Conservation (phyloP, 345 rosid species). For the Hibiscus trionum region DNA sequence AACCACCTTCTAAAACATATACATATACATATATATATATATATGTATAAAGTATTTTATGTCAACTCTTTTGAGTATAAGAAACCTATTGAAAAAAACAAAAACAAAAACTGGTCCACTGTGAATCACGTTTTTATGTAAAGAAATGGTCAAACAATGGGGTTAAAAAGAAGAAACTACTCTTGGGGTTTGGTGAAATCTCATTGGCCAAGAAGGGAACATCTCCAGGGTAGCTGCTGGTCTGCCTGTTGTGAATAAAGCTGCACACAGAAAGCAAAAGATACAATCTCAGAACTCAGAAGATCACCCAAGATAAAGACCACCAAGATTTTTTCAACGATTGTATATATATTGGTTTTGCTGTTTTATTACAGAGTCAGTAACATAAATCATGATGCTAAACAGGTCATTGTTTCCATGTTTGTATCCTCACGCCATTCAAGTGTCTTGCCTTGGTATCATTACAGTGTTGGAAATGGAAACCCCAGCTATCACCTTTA, state of each 20-base stretch:
- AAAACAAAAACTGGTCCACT: not conserved
- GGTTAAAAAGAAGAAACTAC: constrained; percentile 39
- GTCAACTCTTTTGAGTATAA: not conserved
- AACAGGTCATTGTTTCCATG: constrained; percentile 39
- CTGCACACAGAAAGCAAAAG: constrained; percentile 40
- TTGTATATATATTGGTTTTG: not conserved
- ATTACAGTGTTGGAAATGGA: constrained; percentile 53
- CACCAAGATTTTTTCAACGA: constrained; percentile 7
- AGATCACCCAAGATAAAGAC: constrained; percentile 15
- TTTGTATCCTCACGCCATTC: constrained; percentile 70
- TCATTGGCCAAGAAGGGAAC: constrained; percentile 99
- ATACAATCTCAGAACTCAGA: constrained; percentile 8
- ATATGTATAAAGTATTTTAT: not conserved
- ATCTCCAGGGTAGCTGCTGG: constrained; percentile 98
- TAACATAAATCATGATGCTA: constrained; percentile 16
- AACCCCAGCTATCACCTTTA: too few relatives aligned
- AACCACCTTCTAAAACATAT: not conserved
- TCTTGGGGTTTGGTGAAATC: constrained; percentile 86
- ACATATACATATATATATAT: not conserved
- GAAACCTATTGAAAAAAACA: not conserved
- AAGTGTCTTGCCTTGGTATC: constrained; percentile 45
- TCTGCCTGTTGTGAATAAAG: constrained; percentile 61
- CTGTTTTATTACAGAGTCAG: constrained; percentile 20
- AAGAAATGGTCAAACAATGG: constrained; percentile 47
- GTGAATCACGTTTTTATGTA: not conserved